These are phyloP conservation scores for Calophaca sinica DNA, from an alignment of 306 rosid species.

Conservation along the genomic window DNA sequence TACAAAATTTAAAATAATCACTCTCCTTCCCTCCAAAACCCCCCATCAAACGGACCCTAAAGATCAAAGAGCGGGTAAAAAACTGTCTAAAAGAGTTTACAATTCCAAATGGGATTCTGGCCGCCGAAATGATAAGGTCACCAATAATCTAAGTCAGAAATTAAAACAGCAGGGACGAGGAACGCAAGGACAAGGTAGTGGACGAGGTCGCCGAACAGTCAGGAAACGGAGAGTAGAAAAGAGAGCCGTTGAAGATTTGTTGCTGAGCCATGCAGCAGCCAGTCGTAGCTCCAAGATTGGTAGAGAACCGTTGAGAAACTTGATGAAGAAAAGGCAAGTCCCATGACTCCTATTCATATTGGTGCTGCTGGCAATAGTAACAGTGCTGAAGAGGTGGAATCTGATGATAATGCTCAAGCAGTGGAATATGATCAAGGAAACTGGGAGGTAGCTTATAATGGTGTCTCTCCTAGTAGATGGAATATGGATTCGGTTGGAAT, in stretches of 20 bases:
- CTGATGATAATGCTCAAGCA: constrained; percentile 80
- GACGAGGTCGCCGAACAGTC: constrained; percentile 90
- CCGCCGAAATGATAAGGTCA: constrained; percentile 54
- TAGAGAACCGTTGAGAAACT: constrained; percentile 68
- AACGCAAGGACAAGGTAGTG: constrained; percentile 70
- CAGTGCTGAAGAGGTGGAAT: constrained; percentile 77
- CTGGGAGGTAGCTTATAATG: constrained; percentile 80
- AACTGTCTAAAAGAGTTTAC: constrained; percentile 57
- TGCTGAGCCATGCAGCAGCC: constrained; percentile 50
- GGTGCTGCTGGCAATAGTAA: constrained; percentile 60
- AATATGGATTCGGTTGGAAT: constrained; percentile 55
- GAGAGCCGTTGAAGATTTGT: constrained; percentile 71
- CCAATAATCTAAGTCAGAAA: constrained; percentile 59
- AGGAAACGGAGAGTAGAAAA: constrained; percentile 80
- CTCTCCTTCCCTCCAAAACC: too few species aligned
- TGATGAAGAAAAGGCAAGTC: constrained; percentile 62
- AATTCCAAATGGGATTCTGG: constrained; percentile 56
- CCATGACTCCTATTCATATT: constrained; percentile 49
- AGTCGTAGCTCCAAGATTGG: constrained; percentile 56
- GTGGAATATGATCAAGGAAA: constrained; percentile 82
- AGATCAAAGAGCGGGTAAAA: constrained; percentile 77
- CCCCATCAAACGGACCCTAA: too few species aligned
- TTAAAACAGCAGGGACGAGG: constrained; percentile 62
- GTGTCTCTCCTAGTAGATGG: constrained; percentile 73
- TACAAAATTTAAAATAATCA: too few species aligned